Evolutionary conservation across 345 rosid species (phyloP).

Genomic region (Citropsis articulata): DNA sequence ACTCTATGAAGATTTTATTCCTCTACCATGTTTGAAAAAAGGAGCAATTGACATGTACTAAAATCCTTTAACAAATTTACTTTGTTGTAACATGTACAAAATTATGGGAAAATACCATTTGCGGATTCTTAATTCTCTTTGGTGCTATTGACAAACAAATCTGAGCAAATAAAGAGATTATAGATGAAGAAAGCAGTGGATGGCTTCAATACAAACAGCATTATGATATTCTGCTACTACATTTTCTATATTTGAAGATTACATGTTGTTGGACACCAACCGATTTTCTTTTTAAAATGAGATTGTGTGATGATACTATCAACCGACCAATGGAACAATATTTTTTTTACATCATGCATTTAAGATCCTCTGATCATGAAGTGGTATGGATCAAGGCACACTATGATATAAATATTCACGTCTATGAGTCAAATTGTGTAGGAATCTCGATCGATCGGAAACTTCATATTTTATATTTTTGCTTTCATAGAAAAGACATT

Average conservation of each 20-base stretch:
- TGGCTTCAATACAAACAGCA: neutral
- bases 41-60: no score
- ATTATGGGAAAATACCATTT: neutral
- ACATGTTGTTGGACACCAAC: neutral
- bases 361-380: neutral
- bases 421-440: neutral
- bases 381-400: neutral
- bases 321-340: neutral
- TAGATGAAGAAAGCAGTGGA: neutral
- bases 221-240: neutral
- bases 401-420: neutral
- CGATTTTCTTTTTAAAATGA: neutral
- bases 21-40: neutral
- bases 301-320: neutral
- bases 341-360: slow-evolving; percentile 5
- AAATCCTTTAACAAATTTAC: no score
- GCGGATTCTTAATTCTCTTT: neutral
- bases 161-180: neutral
- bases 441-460: neutral
- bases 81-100: neutral
- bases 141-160: neutral
- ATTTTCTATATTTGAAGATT: neutral
- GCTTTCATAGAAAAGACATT: neutral
- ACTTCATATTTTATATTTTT: neutral
- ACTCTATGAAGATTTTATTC: slow-evolving; percentile 7